These are phyloP conservation scores for Penicillium egyptiacum DNA, from an alignment of 495 filamentous ascomycete species.

Conservation along the genomic window DNA sequence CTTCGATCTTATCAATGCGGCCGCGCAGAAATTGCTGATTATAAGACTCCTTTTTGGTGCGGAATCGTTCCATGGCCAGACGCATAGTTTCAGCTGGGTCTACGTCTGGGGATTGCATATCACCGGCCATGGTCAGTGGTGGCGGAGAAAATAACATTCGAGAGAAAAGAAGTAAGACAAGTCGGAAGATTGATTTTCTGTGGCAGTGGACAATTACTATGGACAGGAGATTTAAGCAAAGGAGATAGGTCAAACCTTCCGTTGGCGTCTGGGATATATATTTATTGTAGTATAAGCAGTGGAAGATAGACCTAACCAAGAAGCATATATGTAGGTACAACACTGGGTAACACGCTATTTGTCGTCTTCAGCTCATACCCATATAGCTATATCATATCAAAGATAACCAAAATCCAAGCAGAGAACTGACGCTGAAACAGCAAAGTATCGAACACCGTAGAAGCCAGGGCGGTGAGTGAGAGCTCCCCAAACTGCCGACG, in stretches of 20 bases:
- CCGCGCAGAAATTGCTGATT: too few relatives aligned
- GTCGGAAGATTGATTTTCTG: too few relatives aligned
- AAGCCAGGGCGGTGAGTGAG: conserved; percentile 10
- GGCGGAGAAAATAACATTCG: too few relatives aligned
- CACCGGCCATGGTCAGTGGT: too few relatives aligned
- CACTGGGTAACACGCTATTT: neutral
- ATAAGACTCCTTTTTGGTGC: too few relatives aligned
- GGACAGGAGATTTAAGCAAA: too few relatives aligned
- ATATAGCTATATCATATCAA: neutral
- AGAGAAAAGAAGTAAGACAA: too few relatives aligned
- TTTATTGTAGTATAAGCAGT: neutral
- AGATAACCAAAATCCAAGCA: neutral
- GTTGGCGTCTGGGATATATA: neutral
- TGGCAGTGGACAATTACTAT: too few relatives aligned
- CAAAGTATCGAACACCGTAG: conserved; percentile 7
- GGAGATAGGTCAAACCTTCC: neutral
- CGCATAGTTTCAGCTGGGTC: too few relatives aligned
- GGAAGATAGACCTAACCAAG: neutral
- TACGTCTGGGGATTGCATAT: too few relatives aligned
- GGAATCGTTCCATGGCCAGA: too few relatives aligned
- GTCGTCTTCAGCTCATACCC: neutral
- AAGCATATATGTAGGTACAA: neutral
- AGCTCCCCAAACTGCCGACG: conserved; percentile 13
- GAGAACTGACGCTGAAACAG: neutral
- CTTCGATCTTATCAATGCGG: too few relatives aligned